Base-by-base conservation (phyloP, 73 alveolate genomes). In the Paramecium biaurelia region DNA sequence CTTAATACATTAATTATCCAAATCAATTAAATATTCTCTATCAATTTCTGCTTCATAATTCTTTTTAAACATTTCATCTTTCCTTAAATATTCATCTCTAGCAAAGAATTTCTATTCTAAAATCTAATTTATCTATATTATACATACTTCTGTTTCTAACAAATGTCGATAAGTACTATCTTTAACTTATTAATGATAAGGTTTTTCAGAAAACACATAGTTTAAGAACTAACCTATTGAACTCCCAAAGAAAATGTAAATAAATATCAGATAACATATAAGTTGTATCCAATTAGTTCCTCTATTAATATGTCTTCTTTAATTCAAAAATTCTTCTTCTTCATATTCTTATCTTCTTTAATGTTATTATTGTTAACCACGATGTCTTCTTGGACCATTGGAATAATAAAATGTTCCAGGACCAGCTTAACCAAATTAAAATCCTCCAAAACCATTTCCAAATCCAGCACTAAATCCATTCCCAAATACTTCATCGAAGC, bases 361-460 rank as follows among this genome's bases (percentile, higher is more conserved):
- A 79, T 15, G 12, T 9, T 21, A 20, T 79, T 37, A 37, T 1
- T 37, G 45, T 4, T 53, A 32, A 18, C 67, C 67, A 8, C 57
- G 30, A 70, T 70, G 7, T 70, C 86, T 70, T 35, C 57, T 34
- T 30, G 37, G 58, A 11, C 86, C 59, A 70, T 28, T 35, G 4
- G 59, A 70, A 35, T 70, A 70, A 35, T 28, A 32, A 37, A 34
- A 70, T 15, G 8, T 37, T 34, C 63, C 86, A 14, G 63, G 85
- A 10, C 85, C 63, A 7, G 34, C 4, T 70, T 30, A 1, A 8
- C 2, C 30, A 35, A 34, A 70, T 41, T 70, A 14, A 34, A 42
- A 79, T 79, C 90, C 89, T n/a, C 70, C 68, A 38, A 35, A 9
- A 28, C 85, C 57, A 32, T 70, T 72, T 32, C 86, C 59, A n/a